Conservation (phyloP, 805 yeast genomes). For the Ogataea angusta region DNA sequence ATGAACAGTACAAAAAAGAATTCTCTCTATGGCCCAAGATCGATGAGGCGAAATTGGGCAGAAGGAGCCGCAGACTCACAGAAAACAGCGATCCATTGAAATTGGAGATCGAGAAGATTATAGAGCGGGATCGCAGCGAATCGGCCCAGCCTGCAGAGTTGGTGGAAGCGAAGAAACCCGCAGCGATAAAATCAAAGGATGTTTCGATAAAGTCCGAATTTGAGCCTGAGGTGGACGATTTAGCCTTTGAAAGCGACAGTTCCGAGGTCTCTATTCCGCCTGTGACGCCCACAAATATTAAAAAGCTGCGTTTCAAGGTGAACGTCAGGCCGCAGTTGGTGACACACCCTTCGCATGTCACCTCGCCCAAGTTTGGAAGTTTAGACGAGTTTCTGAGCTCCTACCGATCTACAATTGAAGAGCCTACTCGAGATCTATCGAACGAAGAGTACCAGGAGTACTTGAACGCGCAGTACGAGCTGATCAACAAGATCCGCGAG, state of each 20-base stretch:
- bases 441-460: slow-evolving; percentile 59
- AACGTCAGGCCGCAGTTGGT: slow-evolving; percentile 44
- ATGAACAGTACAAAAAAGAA: slow-evolving; percentile 30
- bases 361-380: slow-evolving; percentile 41
- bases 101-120: slow-evolving; percentile 20
- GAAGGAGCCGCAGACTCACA: slow-evolving; percentile 26
- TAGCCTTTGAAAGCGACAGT: slow-evolving; percentile 9
- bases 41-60: slow-evolving; percentile 21
- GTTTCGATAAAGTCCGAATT: slow-evolving; percentile 1
- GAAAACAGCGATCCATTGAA: slow-evolving; percentile 25
- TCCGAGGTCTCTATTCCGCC: slow-evolving; percentile 21
- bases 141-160: not conserved
- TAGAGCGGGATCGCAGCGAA: slow-evolving; percentile 2
- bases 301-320: slow-evolving; percentile 31
- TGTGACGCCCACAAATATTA: slow-evolving; percentile 19
- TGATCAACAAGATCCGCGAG: slow-evolving; percentile 42
- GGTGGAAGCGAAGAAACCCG: not conserved
- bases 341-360: slow-evolving; percentile 58
- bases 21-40: slow-evolving; percentile 40
- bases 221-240: slow-evolving; percentile 5
- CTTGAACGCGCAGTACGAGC: slow-evolving; percentile 47
- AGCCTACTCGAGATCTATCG: slow-evolving; percentile 43
- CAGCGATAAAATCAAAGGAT: slow-evolving; percentile 1
- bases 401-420: slow-evolving; percentile 56
- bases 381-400: slow-evolving; percentile 50